Evolutionary conservation across 495 filamentous ascomycete species (phyloP), one percentile per base, ranked within the genome.

Genomic region (Penicillium salamii): DNA sequence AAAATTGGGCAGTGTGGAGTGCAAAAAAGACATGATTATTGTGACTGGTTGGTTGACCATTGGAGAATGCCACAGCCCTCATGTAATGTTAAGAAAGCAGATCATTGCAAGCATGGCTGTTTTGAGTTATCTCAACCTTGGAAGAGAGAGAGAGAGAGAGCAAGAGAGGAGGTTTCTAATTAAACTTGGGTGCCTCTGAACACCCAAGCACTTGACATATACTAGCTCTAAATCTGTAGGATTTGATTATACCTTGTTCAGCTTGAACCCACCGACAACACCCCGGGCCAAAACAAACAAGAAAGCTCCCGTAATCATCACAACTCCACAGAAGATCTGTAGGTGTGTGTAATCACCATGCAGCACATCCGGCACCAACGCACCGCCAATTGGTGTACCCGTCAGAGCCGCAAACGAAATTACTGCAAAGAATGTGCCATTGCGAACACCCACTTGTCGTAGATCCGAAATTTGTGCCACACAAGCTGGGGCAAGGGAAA

Each of bases 381-480:
- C 85, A 8, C 89, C 88, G 4, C 80, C 88, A 61, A 92, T 89
- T 1, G 89, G 89, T 31, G 74, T 81, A 3, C 86, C 85, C 0
- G 79, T 83, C 45, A 93, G 64, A 1, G 80, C 84, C 19, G 83
- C 88, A 42, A 90, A 61, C 3, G 79, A 76, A 12, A 83, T 70
- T 24, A 82, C 66, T 21, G 81, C 76, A 59, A 90, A 89, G 46
- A 83, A 65, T 0, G 79, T 77, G 3, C 89, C 89, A n/a, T 72
- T 86, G 17, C 89, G 76, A 1, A 87, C 72, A 3, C 89, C 89
- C 12, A 93, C 87, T 59, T 90, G 71, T 7, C 83, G 73, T 34
- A 90, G 74, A 52, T 88, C 83, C 11, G 81, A 85, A 54, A 91
- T 85, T 59, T 89, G 85, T 0, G 85, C 86, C 15, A 88, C 63